phyloP scores from a whole-genome alignment of 345 rosid species.

The Gossypium ekmanianum region DNA sequence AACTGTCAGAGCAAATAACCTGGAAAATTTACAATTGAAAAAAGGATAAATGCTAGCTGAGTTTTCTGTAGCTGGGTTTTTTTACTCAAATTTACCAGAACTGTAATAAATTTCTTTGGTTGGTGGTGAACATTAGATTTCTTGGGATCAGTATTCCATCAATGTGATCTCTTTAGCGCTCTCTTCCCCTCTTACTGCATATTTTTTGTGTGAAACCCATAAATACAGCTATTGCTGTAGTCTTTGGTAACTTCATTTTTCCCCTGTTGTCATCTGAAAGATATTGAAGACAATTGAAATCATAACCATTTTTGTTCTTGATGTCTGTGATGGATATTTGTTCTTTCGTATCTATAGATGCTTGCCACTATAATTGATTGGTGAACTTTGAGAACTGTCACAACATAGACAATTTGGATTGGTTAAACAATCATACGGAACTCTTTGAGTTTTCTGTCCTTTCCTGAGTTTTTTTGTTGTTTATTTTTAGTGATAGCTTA shows the following conservation, averaged over 20 bases:
- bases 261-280: background rate
- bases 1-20: background rate
- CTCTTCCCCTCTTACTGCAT: background rate
- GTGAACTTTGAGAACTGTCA: background rate
- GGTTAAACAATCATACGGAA: constrained; percentile 1
- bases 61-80: no score
- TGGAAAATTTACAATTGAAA: background rate
- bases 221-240: background rate
- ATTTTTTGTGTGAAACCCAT: background rate
- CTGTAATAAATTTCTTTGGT: background rate
- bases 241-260: background rate
- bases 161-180: background rate
- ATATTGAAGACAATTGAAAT: background rate
- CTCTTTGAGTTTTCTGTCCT: background rate
- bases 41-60: no score
- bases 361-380: background rate
- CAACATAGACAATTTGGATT: background rate
- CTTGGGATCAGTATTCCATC: background rate
- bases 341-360: background rate
- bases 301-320: background rate
- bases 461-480: background rate
- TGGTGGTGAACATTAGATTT: no score
- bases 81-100: no score
- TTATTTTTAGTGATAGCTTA: constrained; percentile 6
- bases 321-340: background rate